Evolutionary conservation across 495 filamentous ascomycete species (phyloP).

Genomic region (Chaetomidium leptoderma): DNA sequence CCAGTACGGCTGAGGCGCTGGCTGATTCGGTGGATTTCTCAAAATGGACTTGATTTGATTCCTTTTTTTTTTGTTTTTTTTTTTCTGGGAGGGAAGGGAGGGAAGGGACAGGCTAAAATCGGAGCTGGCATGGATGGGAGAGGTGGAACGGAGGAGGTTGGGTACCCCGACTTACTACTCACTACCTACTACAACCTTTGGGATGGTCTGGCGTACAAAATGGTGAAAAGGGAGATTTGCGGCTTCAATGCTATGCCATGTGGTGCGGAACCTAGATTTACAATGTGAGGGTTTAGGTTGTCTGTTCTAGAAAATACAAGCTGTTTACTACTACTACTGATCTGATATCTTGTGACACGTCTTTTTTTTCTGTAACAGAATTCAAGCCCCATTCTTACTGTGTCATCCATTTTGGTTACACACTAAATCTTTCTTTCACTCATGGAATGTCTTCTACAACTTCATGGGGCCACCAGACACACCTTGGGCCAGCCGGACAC

Average conservation of each 20-base stretch:
- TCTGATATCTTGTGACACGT: too few species aligned
- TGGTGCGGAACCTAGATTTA: too few species aligned
- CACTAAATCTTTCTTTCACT: too few species aligned
- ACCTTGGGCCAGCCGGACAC: too few species aligned
- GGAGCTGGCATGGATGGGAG: background rate
- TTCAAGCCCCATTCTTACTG: too few species aligned
- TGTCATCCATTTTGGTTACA: too few species aligned
- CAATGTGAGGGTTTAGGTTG: too few species aligned
- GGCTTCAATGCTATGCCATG: background rate
- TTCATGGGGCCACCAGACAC: too few species aligned
- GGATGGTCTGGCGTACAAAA: conserved; percentile 3
- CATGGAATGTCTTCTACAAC: too few species aligned
- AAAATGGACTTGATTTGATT: conserved; percentile 47
- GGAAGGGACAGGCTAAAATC: background rate
- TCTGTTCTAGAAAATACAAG: too few species aligned
- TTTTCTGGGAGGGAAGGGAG: background rate
- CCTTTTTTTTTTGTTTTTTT: background rate
- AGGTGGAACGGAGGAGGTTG: background rate
- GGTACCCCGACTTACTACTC: background rate
- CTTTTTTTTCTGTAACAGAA: too few species aligned
- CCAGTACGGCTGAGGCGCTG: conserved; percentile 42
- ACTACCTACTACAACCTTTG: background rate
- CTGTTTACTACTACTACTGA: too few species aligned
- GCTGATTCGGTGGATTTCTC: conserved; percentile 59
- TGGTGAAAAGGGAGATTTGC: background rate